Percentiles rank a stretch among this genome's conserved stretches.
phyloP scores from a whole-genome alignment of 805 yeast species.

The Candida ortonii region DNA sequence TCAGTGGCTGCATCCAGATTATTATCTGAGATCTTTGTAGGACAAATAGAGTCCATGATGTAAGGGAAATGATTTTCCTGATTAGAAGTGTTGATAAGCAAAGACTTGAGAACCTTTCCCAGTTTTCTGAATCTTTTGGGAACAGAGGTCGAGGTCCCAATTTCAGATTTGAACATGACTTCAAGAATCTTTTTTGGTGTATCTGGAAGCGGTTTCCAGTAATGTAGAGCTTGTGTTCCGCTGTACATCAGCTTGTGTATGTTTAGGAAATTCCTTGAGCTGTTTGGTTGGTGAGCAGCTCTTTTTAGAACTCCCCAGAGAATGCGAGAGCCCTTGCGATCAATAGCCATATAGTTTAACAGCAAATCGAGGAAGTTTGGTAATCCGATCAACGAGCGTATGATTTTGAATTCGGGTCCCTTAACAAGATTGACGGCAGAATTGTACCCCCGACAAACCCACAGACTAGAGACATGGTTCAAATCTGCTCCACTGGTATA shows the following conservation, averaged over 20 bases:
- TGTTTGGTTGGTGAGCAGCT: background rate
- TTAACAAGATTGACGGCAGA: slow-evolving; percentile 42
- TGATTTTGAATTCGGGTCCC: slow-evolving; percentile 40
- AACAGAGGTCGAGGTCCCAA: slow-evolving; percentile 9
- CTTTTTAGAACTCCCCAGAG: slow-evolving; percentile 26
- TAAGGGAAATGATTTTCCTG: slow-evolving; percentile 33
- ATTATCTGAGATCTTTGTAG: slow-evolving; percentile 10
- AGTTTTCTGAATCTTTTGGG: slow-evolving; percentile 27
- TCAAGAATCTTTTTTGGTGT: slow-evolving; percentile 9
- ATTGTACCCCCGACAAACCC: slow-evolving; percentile 36
- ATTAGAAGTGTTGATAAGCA: slow-evolving; percentile 35
- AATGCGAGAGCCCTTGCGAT: slow-evolving; percentile 10
- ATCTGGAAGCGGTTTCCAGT: slow-evolving; percentile 25
- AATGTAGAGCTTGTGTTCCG: slow-evolving; percentile 14
- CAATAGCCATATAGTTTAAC: slow-evolving; percentile 34
- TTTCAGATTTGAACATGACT: slow-evolving; percentile 12
- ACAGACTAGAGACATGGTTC: slow-evolving; percentile 25
- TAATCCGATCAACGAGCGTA: slow-evolving; percentile 41
- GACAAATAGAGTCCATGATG: slow-evolving; percentile 37
- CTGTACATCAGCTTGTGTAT: slow-evolving; percentile 28
- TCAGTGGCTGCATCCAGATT: slow-evolving; percentile 36
- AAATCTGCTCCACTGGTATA: slow-evolving; percentile 34
- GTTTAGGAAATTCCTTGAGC: slow-evolving; percentile 7
- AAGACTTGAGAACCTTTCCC: slow-evolving; percentile 16
- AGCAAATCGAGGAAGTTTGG: slow-evolving; percentile 39